phyloP scores from a whole-genome alignment of 2,329 filamentous ascomycete genomes.

The Cladosporium phlei region DNA sequence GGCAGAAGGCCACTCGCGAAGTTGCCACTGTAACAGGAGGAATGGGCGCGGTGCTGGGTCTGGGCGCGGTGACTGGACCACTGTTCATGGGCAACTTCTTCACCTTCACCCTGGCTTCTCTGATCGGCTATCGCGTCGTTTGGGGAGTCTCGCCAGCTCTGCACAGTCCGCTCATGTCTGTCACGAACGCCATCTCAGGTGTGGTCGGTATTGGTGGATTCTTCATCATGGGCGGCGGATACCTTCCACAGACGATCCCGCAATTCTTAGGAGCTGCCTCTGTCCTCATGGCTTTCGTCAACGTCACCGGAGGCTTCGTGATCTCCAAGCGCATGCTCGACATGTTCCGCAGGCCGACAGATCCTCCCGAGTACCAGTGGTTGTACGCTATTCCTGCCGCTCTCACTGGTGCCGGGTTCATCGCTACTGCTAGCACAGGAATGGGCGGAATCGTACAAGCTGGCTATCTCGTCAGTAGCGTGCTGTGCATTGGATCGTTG shows the following conservation, averaged over 20 bases:
- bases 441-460: slow-evolving; percentile 81
- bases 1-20: slow-evolving; percentile 73
- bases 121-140: slow-evolving; percentile 83
- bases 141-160: slow-evolving; percentile 82
- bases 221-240: slow-evolving; percentile 82
- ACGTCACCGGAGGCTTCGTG: slow-evolving; percentile 82
- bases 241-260: slow-evolving; percentile 70
- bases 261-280: slow-evolving; percentile 73
- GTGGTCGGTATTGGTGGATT: slow-evolving; percentile 84
- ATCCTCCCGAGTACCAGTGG: slow-evolving; percentile 85
- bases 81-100: slow-evolving; percentile 86
- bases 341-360: slow-evolving; percentile 81
- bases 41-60: slow-evolving; percentile 68
- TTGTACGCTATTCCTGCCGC: slow-evolving; percentile 73
- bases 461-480: slow-evolving; percentile 77
- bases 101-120: slow-evolving; percentile 74
- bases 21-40: slow-evolving; percentile 70
- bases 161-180: slow-evolving; percentile 86
- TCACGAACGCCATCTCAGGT: slow-evolving; percentile 87
- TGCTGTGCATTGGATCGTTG: slow-evolving; percentile 80
- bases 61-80: slow-evolving; percentile 76
- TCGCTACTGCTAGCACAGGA: slow-evolving; percentile 74
- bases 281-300: slow-evolving; percentile 80
- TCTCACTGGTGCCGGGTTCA: slow-evolving; percentile 73
- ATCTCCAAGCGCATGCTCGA: slow-evolving; percentile 92